A percentile compares a stretch with the other conserved stretches of the same genome.
Conservation (phyloP, 108 stramenopile species). For the Fistulifera solaris region DNA sequence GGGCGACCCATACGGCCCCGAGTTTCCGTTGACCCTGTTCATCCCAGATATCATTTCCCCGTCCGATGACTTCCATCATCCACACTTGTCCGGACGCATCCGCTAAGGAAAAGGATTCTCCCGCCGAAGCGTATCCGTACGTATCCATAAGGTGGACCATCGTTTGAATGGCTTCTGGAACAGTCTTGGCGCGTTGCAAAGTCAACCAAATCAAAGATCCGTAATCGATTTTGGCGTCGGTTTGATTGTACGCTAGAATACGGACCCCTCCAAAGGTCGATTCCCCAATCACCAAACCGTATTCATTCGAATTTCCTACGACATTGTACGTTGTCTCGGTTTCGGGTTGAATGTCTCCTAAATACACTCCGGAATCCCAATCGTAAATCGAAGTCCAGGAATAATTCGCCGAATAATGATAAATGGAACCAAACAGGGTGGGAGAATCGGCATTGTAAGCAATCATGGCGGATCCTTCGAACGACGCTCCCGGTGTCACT, state of each 20-base stretch:
- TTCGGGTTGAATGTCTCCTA: slow-evolving; percentile 49
- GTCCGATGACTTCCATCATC: slow-evolving; percentile 72
- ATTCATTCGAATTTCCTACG: slow-evolving; percentile 61
- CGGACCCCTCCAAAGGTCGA: slow-evolving; percentile 66
- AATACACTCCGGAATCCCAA: slow-evolving; percentile 58
- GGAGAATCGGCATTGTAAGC: slow-evolving; percentile 55
- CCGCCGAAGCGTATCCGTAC: slow-evolving; percentile 55
- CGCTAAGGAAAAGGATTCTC: slow-evolving; percentile 57
- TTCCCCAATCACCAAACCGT: slow-evolving; percentile 64
- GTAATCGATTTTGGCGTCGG: slow-evolving; percentile 53
- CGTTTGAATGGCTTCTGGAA: slow-evolving; percentile 45
- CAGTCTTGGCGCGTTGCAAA: slow-evolving; percentile 50
- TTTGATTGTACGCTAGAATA: slow-evolving; percentile 20
- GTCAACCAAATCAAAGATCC: slow-evolving; percentile 72
- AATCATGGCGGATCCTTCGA: slow-evolving; percentile 37
- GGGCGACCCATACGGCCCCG: slow-evolving; percentile 73
- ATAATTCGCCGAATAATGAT: slow-evolving; percentile 44
- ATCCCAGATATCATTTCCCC: slow-evolving; percentile 28
- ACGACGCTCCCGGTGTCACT: slow-evolving; percentile 55
- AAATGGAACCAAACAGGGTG: slow-evolving; percentile 24
- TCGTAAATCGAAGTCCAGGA: slow-evolving; percentile 30
- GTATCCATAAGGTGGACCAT: slow-evolving; percentile 48
- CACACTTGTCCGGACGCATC: slow-evolving; percentile 61
- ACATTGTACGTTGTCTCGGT: slow-evolving; percentile 53
- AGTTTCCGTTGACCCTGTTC: not conserved